phyloP scores from a whole-genome alignment of 768 basidiomycete genomes.

The Termitomyces sp. region DNA sequence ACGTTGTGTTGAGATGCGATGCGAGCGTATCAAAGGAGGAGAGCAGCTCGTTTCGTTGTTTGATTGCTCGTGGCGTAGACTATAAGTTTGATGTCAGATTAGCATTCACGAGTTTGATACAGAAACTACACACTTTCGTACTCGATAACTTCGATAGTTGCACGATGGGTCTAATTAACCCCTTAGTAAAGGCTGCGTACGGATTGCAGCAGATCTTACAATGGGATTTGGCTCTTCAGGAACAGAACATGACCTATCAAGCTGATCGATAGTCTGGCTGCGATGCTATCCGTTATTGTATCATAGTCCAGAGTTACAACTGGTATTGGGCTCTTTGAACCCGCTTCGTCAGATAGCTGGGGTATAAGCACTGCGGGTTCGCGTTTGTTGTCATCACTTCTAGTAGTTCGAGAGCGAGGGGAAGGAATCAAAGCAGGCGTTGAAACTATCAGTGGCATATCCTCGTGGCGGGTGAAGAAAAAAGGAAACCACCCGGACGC shows the following conservation, averaged over 20 bases:
- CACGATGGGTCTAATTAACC: slow-evolving; percentile 46
- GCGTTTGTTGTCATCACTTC: background rate
- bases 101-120: background rate
- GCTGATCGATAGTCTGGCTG: slow-evolving; percentile 56
- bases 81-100: slow-evolving; percentile 12
- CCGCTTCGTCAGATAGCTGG: background rate
- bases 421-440: background rate
- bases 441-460: background rate
- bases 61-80: slow-evolving; percentile 43
- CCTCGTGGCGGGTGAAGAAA: background rate
- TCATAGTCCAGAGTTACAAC: slow-evolving; percentile 43
- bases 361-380: background rate
- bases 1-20: slow-evolving; percentile 72
- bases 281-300: slow-evolving; percentile 48
- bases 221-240: slow-evolving; percentile 65
- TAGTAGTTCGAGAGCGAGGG: background rate
- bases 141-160: slow-evolving; percentile 55
- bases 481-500: background rate
- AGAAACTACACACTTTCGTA: slow-evolving; percentile 29
- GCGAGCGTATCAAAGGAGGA: slow-evolving; percentile 63
- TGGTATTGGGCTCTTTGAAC: slow-evolving; percentile 20
- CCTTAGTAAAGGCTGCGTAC: background rate
- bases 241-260: slow-evolving; percentile 69
- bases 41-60: slow-evolving; percentile 56
- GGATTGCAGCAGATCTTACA: slow-evolving; percentile 48